These are phyloP conservation scores for Tephrocybe sp. DNA, from an alignment of 768 basidiomycete genomes.

Conservation along the genomic window DNA sequence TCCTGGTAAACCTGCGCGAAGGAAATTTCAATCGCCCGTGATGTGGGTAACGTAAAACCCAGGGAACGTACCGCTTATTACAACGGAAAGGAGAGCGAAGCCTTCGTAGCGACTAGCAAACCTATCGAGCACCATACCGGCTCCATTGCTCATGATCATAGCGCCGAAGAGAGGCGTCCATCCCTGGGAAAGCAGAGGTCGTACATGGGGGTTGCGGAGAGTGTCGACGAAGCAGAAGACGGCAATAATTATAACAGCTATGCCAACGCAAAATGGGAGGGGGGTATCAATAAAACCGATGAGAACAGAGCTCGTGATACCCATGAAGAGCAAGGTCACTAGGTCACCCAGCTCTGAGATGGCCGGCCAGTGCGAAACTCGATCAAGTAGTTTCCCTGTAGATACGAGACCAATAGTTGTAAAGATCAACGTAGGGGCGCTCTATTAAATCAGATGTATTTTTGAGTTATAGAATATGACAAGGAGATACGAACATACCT, in stretches of 20 bases:
- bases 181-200: constrained; percentile 73
- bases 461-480: neutral
- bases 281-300: constrained; percentile 64
- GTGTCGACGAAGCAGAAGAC: constrained; percentile 52
- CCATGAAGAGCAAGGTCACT: constrained; percentile 82
- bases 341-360: constrained; percentile 90
- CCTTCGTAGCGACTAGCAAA: constrained; percentile 88
- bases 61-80: constrained; percentile 69
- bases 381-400: constrained; percentile 87
- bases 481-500: constrained; percentile 43
- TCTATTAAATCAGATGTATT: constrained; percentile 40
- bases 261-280: constrained; percentile 55
- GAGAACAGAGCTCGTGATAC: constrained; percentile 63
- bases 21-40: neutral
- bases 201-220: constrained; percentile 51
- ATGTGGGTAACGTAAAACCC: neutral
- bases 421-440: constrained; percentile 81
- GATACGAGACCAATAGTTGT: constrained; percentile 83
- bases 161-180: constrained; percentile 90
- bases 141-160: constrained; percentile 82
- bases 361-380: constrained; percentile 88
- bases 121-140: constrained; percentile 87
- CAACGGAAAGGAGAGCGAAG: constrained; percentile 83
- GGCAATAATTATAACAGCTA: constrained; percentile 47
- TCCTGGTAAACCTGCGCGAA: constrained; percentile 68